Conservation (phyloP, 2,329 filamentous ascomycete species). For the Botrytis deweyae region DNA sequence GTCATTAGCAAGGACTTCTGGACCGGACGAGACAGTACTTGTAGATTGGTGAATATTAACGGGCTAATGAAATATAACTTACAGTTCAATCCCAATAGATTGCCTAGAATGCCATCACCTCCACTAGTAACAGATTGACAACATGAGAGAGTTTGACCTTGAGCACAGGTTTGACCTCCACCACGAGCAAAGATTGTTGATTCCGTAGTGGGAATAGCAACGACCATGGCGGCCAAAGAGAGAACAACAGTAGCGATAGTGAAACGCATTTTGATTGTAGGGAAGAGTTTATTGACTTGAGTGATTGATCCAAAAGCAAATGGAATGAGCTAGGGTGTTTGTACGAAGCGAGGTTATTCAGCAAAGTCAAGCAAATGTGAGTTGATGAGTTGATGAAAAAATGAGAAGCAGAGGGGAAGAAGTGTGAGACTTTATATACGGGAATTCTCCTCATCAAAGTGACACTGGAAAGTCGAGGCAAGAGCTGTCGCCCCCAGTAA, state of each 20-base stretch:
- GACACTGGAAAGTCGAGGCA: background rate
- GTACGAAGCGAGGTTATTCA: background rate
- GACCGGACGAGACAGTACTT: background rate
- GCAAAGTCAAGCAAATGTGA: conserved; percentile 13
- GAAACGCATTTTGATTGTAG: conserved; percentile 35
- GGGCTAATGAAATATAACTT: background rate
- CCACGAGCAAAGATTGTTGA: background rate
- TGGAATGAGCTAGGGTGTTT: background rate
- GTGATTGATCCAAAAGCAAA: background rate
- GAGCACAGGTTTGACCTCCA: conserved; percentile 18
- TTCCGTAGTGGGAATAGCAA: conserved; percentile 29
- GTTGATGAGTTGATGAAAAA: background rate
- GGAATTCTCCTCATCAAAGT: background rate
- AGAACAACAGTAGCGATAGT: conserved; percentile 28
- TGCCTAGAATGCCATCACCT: background rate
- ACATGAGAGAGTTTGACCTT: conserved; percentile 18
- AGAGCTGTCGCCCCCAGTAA: background rate
- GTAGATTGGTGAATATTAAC: background rate
- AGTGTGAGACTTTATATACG: background rate
- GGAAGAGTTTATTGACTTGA: background rate
- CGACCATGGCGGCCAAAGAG: conserved; percentile 29
- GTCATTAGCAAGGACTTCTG: background rate
- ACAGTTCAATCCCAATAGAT: background rate
- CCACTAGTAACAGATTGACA: conserved; percentile 3
- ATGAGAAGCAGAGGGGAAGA: background rate